Evolutionary conservation across 106 monocot genomes (phyloP), one percentile per base, ranked within the genome.

Genomic region (Platanthera guangdongensis): DNA sequence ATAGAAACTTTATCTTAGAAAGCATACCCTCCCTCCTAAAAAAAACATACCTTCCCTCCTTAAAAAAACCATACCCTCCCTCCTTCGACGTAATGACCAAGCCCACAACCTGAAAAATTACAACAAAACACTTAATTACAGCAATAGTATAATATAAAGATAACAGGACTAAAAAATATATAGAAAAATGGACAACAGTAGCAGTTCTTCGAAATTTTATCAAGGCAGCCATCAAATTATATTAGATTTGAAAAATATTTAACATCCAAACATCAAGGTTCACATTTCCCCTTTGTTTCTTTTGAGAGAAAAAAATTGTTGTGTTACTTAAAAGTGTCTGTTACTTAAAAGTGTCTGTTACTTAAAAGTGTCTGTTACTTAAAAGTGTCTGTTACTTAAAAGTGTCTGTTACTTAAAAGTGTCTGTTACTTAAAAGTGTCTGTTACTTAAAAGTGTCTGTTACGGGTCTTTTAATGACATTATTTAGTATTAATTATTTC

Each of bases 51-150:
- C 88, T 28, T 87, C 82, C 80, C 91, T 86, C 85, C 25, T 25
- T 0, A 25, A 25, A 25, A 18, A 59, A 71, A 25, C 68, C 86
- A 65, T 84, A 96, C 96, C 88, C 46, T 87, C 82, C 80, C 91
- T 85, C 85, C 96, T 93, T 59, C 87, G 57, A 50, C 93, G 89
- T 39, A 97, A 83, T 13, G 96, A 84, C 57, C 69, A 79, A 81
- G 79, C 81, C 80, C 93, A 79, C 64, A 93, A 75, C 86, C 96
- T 96, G 84, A 25, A 83, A 79, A 57, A 75, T 64, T 22, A 77
- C 49, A 68, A 19, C 74, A 74, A 32, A 51, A 60, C 11, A 72
- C 30, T 73, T 53, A 54, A 78, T 60, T 18, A 12, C 19, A 13
- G 9, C n/a, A 9, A 22, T 49, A 39, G 15, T 19, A 18, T 47